Evolutionary conservation across 306 rosid species (phyloP), one percentile per base, ranked within the genome.

Genomic region (Castanea crenata): DNA sequence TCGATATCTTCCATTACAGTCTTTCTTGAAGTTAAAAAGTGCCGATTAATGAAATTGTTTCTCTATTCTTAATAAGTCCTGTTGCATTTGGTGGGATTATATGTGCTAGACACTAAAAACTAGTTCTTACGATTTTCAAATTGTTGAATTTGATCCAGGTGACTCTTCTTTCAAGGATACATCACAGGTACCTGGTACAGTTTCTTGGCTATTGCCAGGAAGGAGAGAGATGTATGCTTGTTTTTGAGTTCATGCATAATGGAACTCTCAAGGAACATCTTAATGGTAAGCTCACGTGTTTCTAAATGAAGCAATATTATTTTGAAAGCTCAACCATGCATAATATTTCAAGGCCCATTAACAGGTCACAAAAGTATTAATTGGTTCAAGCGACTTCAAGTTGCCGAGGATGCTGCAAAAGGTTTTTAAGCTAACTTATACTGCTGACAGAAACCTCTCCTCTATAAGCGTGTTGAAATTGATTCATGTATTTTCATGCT

Each of bases 201-300:
- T 92, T 95, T 87, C 90, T 87, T 74, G 99, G 99, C 23, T 95
- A 86, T 83, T 92, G 96, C 76, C 98, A 91, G 79, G 97, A 95
- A 76, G 96, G 86, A 81, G 91, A 76, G n/a, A n/a, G n/a, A n/a
- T n/a, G n/a, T n/a, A n/a, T n/a, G n/a, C n/a, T n/a, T n/a, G n/a
- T n/a, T 62, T 86, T n/a, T n/a, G n/a, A n/a, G n/a, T n/a, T n/a
- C n/a, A n/a, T n/a, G n/a, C n/a, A n/a, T n/a, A n/a, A n/a, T n/a
- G n/a, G 99, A 83, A 95, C 99, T 75, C 98, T 95, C 89, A 95
- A 95, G 86, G 99, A 95, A 82, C 97, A 95, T 87, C 98, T 95
- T 75, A 90, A 95, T 81, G 95, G 99, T 95, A 87, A 89, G 90
- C 71, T 79, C 61, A 3, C 75, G n/a, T 74, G 59, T 82, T 73